Percentiles rank a stretch among this genome's conserved stretches.
Conservation (phyloP, 2,329 filamentous ascomycete species). For the Lecanicillium sp. region DNA sequence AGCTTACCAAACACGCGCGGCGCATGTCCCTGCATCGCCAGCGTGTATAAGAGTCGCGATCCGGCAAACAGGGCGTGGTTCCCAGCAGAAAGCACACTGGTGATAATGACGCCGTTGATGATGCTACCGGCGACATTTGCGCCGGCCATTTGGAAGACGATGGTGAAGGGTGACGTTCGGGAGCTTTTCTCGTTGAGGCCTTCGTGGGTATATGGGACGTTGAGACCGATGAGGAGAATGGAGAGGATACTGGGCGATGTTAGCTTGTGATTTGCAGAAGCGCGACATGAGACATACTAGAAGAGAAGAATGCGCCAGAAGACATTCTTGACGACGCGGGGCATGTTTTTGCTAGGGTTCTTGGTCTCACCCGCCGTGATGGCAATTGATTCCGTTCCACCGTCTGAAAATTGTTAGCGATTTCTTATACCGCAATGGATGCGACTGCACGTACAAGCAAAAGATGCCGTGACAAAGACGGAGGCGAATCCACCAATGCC, state of each 20-base stretch:
- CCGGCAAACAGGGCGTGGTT: slow-evolving; percentile 33
- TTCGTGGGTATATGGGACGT: slow-evolving; percentile 47
- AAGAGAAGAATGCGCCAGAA: slow-evolving; percentile 58
- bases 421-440: too few species aligned
- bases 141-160: slow-evolving; percentile 55
- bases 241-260: slow-evolving; percentile 28
- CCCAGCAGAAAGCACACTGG: slow-evolving; percentile 32
- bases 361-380: slow-evolving; percentile 62
- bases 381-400: slow-evolving; percentile 57
- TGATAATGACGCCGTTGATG: slow-evolving; percentile 52
- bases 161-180: slow-evolving; percentile 39
- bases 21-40: slow-evolving; percentile 42
- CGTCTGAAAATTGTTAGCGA: slow-evolving; percentile 19
- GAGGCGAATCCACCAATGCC: slow-evolving; percentile 61
- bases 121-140: slow-evolving; percentile 45
- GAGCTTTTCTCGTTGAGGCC: slow-evolving; percentile 8
- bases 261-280: not conserved
- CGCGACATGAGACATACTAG: slow-evolving; percentile 18
- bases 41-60: slow-evolving; percentile 29
- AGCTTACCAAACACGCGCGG: slow-evolving; percentile 44
- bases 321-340: slow-evolving; percentile 58
- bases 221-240: slow-evolving; percentile 45
- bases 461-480: slow-evolving; percentile 46
- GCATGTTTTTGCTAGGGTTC: slow-evolving; percentile 54
- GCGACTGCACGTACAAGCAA: slow-evolving; percentile 40